These are phyloP conservation scores for Solanum paucissectum DNA, from an alignment of 257 asterid species.

Conservation along the genomic window DNA sequence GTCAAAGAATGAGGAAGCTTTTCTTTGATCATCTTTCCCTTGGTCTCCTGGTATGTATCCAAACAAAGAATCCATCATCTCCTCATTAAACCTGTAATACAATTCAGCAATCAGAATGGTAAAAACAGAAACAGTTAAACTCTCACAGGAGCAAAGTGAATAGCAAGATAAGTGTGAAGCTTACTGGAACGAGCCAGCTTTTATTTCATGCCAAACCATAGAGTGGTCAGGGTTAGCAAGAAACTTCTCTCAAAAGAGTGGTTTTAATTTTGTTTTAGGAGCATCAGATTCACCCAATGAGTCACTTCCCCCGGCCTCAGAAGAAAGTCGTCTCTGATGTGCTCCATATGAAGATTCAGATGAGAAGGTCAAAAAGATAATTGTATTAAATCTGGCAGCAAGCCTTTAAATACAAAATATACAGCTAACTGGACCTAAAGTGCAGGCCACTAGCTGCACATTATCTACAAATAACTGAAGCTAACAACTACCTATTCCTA, in stretches of 20 bases:
- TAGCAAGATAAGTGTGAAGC: constrained; percentile 11
- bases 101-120: background rate
- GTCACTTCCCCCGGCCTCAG: constrained; percentile 25
- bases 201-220: constrained; percentile 91
- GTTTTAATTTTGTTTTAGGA: constrained; percentile 82
- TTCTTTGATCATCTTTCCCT: constrained; percentile 31
- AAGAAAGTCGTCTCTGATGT: constrained; percentile 27
- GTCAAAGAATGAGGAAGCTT: constrained; percentile 31
- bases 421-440: too few species aligned
- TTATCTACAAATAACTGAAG: too few species aligned
- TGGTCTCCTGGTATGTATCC: constrained; percentile 45
- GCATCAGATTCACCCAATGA: constrained; percentile 39
- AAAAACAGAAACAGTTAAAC: background rate
- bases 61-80: constrained; percentile 87
- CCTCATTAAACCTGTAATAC: constrained; percentile 71
- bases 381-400: too few species aligned
- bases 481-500: too few species aligned
- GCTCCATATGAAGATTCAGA: background rate
- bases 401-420: too few species aligned
- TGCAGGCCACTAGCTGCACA: too few species aligned
- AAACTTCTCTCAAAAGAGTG: constrained; percentile 96
- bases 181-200: constrained; percentile 93
- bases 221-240: constrained; percentile 75
- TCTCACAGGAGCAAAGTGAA: background rate
- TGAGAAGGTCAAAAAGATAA: too few species aligned